Base-by-base conservation (phyloP, 768 basidiomycete genomes). In the Phaeotremella fagi region DNA sequence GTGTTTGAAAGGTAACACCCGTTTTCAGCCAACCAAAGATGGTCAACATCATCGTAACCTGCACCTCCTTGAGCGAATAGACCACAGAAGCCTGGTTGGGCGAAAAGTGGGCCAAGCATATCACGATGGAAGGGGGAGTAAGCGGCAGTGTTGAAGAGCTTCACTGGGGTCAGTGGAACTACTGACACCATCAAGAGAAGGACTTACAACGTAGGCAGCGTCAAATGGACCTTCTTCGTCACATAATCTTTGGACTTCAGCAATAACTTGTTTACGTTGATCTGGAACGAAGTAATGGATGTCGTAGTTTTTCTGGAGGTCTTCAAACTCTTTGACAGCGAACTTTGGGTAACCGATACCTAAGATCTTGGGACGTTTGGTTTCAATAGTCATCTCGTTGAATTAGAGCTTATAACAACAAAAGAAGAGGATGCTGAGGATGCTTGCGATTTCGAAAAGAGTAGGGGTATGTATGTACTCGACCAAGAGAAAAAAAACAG, bases 31-130 rank as follows among this genome's bases (percentile, higher is more conserved):
- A 60, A 47, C 48, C 43, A 55, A 22, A 28, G 43, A 43, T 48
- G 24, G 28, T 51, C 49, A 23, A 61, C 59, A 31, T 61, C 59
- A 42, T 61, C 59, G 45, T 61, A 61, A 15, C 60, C 60, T 12
- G 60, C 60, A 2, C 60, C 60, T 9, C 56, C 60, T 46, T 61
- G 60, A n/a, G 60, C 60, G 41, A 42, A 61, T 22, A 61, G 28
- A 12, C 60, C 60, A 24, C 60, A 61, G 20, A 27, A 24, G 16
- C 59, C 59, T 11, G 59, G 54, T 18, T 38, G 24, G 4, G 20
- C 26, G 46, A 61, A 47, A 15, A 61, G 44, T 2, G 60, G 60
- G 15, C 6, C 22, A 20, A 61, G 56, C 48, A 61, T 45, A 52
- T 61, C 60, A 3, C 22, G 38, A 22, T 58, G n/a, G 54, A 55